Evolutionary conservation across 2,329 filamentous ascomycete genomes (phyloP).

Genomic region (Venturia oleaginea): DNA sequence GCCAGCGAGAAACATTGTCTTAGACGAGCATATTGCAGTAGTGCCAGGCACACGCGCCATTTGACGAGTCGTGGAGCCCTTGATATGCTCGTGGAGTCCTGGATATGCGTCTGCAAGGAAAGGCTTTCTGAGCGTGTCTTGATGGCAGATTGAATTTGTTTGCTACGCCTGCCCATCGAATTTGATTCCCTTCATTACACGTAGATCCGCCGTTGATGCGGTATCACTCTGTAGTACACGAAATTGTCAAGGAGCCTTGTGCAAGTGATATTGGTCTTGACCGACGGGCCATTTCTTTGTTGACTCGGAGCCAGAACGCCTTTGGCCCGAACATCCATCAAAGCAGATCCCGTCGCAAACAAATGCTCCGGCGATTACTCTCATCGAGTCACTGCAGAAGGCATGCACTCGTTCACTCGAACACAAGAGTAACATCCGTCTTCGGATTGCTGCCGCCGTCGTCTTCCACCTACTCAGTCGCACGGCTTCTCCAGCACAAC

Average conservation of each 20-base stretch:
- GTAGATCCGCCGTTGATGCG: neutral
- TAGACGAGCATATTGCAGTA: neutral
- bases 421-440: neutral
- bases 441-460: neutral
- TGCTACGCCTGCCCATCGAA: neutral
- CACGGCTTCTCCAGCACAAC: slow-evolving; percentile 2
- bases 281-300: neutral
- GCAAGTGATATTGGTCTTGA: neutral
- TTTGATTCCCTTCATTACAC: neutral
- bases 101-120: too few species aligned
- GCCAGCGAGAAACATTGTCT: slow-evolving; percentile 1
- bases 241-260: neutral
- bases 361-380: neutral
- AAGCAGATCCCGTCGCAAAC: neutral
- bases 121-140: neutral
- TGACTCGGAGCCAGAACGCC: neutral
- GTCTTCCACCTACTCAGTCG: neutral
- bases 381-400: neutral
- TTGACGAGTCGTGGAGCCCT: neutral
- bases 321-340: neutral
- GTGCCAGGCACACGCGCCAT: neutral
- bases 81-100: too few species aligned
- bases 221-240: neutral
- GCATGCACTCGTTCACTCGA: neutral
- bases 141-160: neutral